These are phyloP conservation scores for Psilocybe tampanensis DNA, from an alignment of 768 basidiomycete genomes.

Conservation along the genomic window DNA sequence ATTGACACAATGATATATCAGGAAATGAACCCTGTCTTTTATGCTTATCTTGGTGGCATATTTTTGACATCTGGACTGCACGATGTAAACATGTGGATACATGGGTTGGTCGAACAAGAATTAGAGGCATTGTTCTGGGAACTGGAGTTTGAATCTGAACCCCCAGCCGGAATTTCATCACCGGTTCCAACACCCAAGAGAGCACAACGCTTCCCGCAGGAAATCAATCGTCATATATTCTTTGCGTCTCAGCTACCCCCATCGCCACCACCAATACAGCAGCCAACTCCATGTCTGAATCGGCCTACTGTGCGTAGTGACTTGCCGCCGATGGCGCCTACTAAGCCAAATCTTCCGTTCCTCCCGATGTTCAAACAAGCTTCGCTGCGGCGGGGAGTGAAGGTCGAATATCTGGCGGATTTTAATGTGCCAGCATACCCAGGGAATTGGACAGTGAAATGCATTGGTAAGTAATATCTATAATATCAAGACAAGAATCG, in stretches of 20 bases:
- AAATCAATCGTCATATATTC: slow-evolving; percentile 27
- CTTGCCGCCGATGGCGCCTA: slow-evolving; percentile 59
- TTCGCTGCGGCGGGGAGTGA: slow-evolving; percentile 64
- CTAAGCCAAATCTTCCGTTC: slow-evolving; percentile 65
- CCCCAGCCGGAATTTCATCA: slow-evolving; percentile 21
- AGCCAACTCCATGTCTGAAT: slow-evolving; percentile 7
- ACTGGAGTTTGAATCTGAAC: slow-evolving; percentile 11
- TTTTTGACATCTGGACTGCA: slow-evolving; percentile 55
- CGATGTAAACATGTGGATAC: slow-evolving; percentile 60
- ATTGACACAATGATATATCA: slow-evolving; percentile 12
- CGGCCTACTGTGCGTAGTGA: slow-evolving; percentile 9
- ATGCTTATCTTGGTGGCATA: slow-evolving; percentile 69
- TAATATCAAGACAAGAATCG: slow-evolving; percentile 3
- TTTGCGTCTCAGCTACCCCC: slow-evolving; percentile 32
- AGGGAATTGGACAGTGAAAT: slow-evolving; percentile 65
- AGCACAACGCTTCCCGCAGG: slow-evolving; percentile 31
- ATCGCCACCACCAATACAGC: slow-evolving; percentile 19
- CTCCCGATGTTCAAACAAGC: slow-evolving; percentile 77
- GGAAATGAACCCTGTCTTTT: slow-evolving; percentile 59
- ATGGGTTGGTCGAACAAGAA: slow-evolving; percentile 36
- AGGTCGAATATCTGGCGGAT: slow-evolving; percentile 59
- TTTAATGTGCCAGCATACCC: slow-evolving; percentile 71
- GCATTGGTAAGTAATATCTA: slow-evolving; percentile 55
- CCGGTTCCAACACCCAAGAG: slow-evolving; percentile 45
- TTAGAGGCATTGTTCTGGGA: slow-evolving; percentile 16